Evolutionary conservation across 129 eudicot species (phyloP).

Genomic region (Arctium minus): DNA sequence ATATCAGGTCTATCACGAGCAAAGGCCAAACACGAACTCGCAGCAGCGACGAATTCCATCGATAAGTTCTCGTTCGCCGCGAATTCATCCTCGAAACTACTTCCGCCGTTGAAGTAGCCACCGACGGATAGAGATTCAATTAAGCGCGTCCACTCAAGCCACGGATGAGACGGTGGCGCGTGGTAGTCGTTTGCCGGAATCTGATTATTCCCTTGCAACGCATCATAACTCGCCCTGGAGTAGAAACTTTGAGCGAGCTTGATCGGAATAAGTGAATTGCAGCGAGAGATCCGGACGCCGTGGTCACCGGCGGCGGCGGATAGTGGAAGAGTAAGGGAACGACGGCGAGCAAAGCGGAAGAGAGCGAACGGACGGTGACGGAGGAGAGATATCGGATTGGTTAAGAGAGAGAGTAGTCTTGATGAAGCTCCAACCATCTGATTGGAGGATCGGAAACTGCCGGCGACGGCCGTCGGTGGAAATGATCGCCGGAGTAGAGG

Average conservation of each 20-base stretch:
- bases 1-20: slow-evolving; percentile 52
- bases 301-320: slow-evolving; percentile 15
- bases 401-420: slow-evolving; percentile 44
- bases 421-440: slow-evolving; percentile 28
- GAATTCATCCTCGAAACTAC: slow-evolving; percentile 30
- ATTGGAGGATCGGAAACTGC: background rate
- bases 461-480: slow-evolving; percentile 19
- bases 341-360: slow-evolving; percentile 31
- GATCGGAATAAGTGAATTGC: slow-evolving; percentile 1
- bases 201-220: slow-evolving; percentile 9
- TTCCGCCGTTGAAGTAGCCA: slow-evolving; percentile 22
- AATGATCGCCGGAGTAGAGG: slow-evolving; percentile 14
- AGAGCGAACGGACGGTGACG: slow-evolving; percentile 32
- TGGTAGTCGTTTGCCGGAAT: slow-evolving; percentile 8
- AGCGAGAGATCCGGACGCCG: background rate
- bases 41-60: slow-evolving; percentile 45
- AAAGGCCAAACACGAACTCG: slow-evolving; percentile 51
- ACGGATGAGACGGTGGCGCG: slow-evolving; percentile 32
- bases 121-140: slow-evolving; percentile 27
- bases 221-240: slow-evolving; percentile 28
- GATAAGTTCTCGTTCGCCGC: slow-evolving; percentile 33
- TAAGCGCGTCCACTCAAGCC: slow-evolving; percentile 66
- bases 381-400: slow-evolving; percentile 39
- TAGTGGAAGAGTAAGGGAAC: background rate
- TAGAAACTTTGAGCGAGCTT: slow-evolving; percentile 23